phyloP scores from a whole-genome alignment of 495 filamentous ascomycete species.

The Xylaria sp. region DNA sequence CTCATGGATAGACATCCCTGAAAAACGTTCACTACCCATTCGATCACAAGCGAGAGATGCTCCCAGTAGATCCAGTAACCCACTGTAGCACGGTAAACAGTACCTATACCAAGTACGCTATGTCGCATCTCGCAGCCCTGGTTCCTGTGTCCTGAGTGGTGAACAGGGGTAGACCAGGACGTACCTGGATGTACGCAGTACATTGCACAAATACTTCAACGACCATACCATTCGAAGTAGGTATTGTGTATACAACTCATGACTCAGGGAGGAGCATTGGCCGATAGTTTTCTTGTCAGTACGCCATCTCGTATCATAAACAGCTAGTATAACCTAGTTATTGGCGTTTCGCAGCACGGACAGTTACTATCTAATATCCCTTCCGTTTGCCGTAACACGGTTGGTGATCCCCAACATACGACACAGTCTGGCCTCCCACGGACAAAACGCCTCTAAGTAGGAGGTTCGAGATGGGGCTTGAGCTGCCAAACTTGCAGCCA shows the following conservation, averaged over 20 bases:
- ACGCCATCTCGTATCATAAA: constrained; percentile 13
- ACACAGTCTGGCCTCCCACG: constrained; percentile 6
- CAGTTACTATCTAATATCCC: background rate
- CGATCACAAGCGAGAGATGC: constrained; percentile 36
- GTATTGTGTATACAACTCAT: constrained; percentile 7
- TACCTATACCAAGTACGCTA: background rate
- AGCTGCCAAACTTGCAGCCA: constrained; percentile 44
- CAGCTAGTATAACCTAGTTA: background rate
- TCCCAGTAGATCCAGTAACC: constrained; percentile 36
- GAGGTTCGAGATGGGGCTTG: constrained; percentile 22
- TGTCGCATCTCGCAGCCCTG: constrained; percentile 22
- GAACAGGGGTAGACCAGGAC: constrained; percentile 13
- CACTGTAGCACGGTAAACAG: constrained; percentile 12
- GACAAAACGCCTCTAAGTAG: constrained; percentile 12
- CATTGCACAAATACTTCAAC: background rate
- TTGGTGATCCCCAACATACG: background rate
- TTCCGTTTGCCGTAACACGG: constrained; percentile 6
- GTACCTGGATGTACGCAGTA: background rate
- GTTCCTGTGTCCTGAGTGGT: background rate
- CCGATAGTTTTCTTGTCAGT: background rate
- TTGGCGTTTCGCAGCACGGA: constrained; percentile 10
- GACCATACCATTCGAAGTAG: background rate
- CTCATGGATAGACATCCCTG: constrained; percentile 30
- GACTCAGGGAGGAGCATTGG: constrained; percentile 7
- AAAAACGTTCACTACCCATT: constrained; percentile 13